Evolutionary conservation across 1,139 yeast genomes (phyloP).

Genomic region (Saccharomyces hybrid): DNA sequence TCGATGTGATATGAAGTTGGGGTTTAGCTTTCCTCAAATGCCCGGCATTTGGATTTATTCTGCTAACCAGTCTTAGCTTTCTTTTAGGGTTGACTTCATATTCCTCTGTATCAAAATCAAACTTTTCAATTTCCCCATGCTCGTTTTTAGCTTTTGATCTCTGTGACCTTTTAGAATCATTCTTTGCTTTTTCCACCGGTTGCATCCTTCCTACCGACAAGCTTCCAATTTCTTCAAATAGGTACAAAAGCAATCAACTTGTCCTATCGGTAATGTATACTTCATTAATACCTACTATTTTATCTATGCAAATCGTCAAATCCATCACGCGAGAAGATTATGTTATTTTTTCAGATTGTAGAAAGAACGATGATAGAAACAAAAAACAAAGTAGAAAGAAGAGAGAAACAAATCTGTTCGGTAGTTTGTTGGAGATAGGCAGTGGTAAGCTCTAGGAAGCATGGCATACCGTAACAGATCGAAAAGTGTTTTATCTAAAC

Average conservation of each 20-base stretch:
- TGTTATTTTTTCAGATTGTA: neutral
- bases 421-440: neutral
- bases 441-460: constrained; percentile 2
- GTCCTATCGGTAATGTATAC: too few species aligned
- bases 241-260: neutral
- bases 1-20: too few species aligned
- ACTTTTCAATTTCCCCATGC: constrained; percentile 14
- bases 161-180: constrained; percentile 9
- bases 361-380: neutral
- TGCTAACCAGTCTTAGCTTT: constrained; percentile 10
- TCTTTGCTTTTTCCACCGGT: neutral
- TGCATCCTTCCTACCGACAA: neutral
- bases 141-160: constrained; percentile 14
- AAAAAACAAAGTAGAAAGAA: neutral
- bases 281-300: too few species aligned
- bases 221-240: too few species aligned
- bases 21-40: neutral
- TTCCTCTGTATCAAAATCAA: constrained; percentile 25
- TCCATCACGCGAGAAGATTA: neutral
- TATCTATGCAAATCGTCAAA: too few species aligned
- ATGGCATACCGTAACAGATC: constrained; percentile 5
- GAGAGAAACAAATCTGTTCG: neutral
- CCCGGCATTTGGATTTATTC: constrained; percentile 6
- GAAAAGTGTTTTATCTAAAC: neutral
- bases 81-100: constrained; percentile 17